Conservation (phyloP, 2,329 filamentous ascomycete species). For the Venturia aucupariae region DNA sequence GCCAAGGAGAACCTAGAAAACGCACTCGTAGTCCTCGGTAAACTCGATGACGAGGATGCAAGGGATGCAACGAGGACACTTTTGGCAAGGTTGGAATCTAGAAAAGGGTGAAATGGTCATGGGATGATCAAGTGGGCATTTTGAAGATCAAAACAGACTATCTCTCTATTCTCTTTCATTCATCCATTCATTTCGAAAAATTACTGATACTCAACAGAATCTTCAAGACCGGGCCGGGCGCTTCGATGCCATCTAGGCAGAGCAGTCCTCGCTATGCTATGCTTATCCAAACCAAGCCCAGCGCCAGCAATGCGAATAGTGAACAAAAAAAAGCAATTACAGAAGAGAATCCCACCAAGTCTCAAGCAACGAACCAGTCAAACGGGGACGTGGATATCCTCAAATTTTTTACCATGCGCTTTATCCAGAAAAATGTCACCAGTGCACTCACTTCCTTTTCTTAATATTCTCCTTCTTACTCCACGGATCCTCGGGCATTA, state of each 20-base stretch:
- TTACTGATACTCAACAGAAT: no score
- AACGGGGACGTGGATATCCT: background rate
- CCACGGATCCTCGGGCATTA: conserved; percentile 64
- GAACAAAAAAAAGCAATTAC: background rate
- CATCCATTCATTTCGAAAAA: no score
- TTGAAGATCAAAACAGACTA: no score
- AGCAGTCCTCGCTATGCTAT: background rate
- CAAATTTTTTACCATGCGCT: background rate
- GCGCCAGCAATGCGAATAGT: background rate
- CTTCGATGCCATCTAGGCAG: background rate
- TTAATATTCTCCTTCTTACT: conserved; percentile 22
- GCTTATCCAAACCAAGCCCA: background rate
- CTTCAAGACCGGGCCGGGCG: background rate
- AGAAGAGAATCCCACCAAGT: background rate
- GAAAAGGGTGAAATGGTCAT: background rate
- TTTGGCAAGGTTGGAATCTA: background rate
- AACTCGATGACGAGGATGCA: background rate
- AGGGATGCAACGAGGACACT: background rate
- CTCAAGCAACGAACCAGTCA: background rate
- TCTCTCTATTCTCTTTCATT: background rate
- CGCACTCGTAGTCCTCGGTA: background rate
- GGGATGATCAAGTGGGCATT: no score
- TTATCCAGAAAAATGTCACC: background rate
- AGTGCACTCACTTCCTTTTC: conserved; percentile 14
- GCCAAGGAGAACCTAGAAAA: background rate